phyloP scores from a whole-genome alignment of 805 yeast species.

The Candida hungchunana region DNA sequence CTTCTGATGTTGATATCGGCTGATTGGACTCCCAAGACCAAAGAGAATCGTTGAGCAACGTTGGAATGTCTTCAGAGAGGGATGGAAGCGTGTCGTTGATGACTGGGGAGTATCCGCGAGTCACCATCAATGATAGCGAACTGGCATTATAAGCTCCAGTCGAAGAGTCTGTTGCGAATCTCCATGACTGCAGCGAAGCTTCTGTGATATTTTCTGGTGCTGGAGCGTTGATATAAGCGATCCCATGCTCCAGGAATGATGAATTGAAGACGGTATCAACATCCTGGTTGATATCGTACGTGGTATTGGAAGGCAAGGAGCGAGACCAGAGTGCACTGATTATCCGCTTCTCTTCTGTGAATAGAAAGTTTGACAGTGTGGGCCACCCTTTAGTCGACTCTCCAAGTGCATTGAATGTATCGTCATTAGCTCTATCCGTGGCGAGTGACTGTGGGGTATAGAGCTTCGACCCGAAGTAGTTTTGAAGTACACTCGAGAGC shows the following conservation, averaged over 20 bases:
- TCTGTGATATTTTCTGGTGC: slow-evolving; percentile 11
- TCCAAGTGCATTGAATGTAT: slow-evolving; percentile 15
- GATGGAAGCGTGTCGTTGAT: slow-evolving; percentile 36
- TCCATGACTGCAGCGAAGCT: slow-evolving; percentile 29
- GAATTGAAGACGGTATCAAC: slow-evolving; percentile 20
- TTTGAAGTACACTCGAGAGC: slow-evolving; percentile 18
- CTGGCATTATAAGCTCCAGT: slow-evolving; percentile 27
- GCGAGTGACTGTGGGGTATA: slow-evolving; percentile 29
- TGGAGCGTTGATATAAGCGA: not conserved
- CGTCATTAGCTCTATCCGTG: slow-evolving; percentile 19
- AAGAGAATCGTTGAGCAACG: slow-evolving; percentile 32
- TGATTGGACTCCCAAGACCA: slow-evolving; percentile 77
- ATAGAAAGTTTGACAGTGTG: slow-evolving; percentile 32
- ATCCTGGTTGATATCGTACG: slow-evolving; percentile 28
- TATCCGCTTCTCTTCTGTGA: slow-evolving; percentile 31
- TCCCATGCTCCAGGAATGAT: slow-evolving; percentile 8
- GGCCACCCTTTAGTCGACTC: slow-evolving; percentile 32
- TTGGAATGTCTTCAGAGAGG: slow-evolving; percentile 25
- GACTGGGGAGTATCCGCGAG: slow-evolving; percentile 66
- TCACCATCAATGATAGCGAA: slow-evolving; percentile 36
- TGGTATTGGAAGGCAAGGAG: slow-evolving; percentile 26
- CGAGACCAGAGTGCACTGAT: slow-evolving; percentile 33
- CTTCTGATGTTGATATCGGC: slow-evolving; percentile 36
- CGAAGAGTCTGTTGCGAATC: slow-evolving; percentile 31
- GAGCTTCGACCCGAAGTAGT: slow-evolving; percentile 20